phyloP scores from a whole-genome alignment of 1,284 basidiomycete species.

The Cyathus pygmaeus region DNA sequence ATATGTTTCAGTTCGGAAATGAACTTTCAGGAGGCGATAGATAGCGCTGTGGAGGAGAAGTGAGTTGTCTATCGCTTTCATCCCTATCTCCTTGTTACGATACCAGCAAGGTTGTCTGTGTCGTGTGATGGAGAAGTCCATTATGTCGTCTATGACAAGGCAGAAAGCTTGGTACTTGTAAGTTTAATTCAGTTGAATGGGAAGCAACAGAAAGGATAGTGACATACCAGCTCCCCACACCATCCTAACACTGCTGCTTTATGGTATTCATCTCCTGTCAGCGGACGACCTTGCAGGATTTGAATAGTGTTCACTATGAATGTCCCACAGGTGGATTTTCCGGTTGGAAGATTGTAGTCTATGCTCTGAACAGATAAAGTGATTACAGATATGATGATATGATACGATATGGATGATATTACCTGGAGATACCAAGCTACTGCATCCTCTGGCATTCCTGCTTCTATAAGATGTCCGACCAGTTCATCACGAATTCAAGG shows the following conservation, averaged over 20 bases:
- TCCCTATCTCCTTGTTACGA: constrained; percentile 77
- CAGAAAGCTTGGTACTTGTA: constrained; percentile 95
- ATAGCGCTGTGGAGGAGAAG: constrained; percentile 98
- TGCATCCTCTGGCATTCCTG: neutral
- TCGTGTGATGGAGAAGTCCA: constrained; percentile 94
- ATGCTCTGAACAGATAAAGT: constrained; percentile 69
- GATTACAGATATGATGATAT: constrained; percentile 1
- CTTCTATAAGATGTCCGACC: too few species aligned
- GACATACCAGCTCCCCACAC: constrained; percentile 92
- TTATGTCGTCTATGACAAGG: constrained; percentile 98
- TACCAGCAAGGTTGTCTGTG: constrained; percentile 99
- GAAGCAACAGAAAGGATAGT: neutral
- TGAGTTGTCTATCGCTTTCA: constrained; percentile 95
- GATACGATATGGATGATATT: neutral
- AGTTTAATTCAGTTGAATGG: neutral
- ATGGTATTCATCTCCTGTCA: constrained; percentile 88
- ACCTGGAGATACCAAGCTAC: neutral
- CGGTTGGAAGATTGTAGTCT: constrained; percentile 95
- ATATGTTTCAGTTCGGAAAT: constrained; percentile 86
- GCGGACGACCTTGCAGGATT: constrained; percentile 79
- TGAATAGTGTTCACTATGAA: constrained; percentile 94
- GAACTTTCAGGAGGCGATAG: constrained; percentile 86
- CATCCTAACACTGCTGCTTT: constrained; percentile 93
- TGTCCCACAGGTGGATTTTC: constrained; percentile 96
- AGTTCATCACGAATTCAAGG: too few species aligned